Conservation (phyloP, 2,329 filamentous ascomycete species). For the Fusarium aywerte region DNA sequence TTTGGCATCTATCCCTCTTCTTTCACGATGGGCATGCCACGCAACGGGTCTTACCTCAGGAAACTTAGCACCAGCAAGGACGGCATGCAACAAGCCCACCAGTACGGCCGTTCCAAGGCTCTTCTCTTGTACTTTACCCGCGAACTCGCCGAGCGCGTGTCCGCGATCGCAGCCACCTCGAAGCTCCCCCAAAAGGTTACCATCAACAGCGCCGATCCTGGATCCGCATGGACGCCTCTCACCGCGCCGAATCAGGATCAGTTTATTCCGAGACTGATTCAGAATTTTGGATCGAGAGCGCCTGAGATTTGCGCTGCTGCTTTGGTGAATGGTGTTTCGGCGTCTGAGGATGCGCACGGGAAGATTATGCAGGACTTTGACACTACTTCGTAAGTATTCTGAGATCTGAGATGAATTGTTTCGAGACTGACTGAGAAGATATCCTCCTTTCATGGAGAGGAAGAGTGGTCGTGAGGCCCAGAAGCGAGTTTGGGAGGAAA, state of each 20-base stretch:
- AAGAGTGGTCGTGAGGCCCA: slow-evolving; percentile 39
- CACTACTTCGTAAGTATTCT: slow-evolving; percentile 47
- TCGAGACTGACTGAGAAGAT: slow-evolving; percentile 37
- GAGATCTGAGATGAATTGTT: rapidly evolving
- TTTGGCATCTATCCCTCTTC: slow-evolving; percentile 54
- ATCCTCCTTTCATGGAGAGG: slow-evolving; percentile 53
- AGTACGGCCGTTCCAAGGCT: slow-evolving; percentile 54
- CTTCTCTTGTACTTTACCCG: slow-evolving; percentile 53
- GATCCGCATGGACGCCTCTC: slow-evolving; percentile 53
- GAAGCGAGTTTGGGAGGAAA: slow-evolving; percentile 43
- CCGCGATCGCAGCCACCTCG: slow-evolving; percentile 26
- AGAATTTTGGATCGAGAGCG: slow-evolving; percentile 53
- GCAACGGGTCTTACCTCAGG: slow-evolving; percentile 50
- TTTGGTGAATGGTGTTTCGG: slow-evolving; percentile 52
- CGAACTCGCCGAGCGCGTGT: slow-evolving; percentile 49
- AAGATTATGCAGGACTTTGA: slow-evolving; percentile 54
- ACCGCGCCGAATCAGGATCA: slow-evolving; percentile 51
- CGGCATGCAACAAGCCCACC: slow-evolving; percentile 52
- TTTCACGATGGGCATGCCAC: slow-evolving; percentile 51
- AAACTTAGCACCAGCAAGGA: slow-evolving; percentile 52
- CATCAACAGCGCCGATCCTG: slow-evolving; percentile 54
- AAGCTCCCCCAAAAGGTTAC: slow-evolving; percentile 47
- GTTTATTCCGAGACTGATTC: slow-evolving; percentile 53
- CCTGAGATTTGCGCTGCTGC: slow-evolving; percentile 52
- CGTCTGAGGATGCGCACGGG: slow-evolving; percentile 47